phyloP scores from a whole-genome alignment of 106 monocot species.

The Apostasia shenzhenica region DNA sequence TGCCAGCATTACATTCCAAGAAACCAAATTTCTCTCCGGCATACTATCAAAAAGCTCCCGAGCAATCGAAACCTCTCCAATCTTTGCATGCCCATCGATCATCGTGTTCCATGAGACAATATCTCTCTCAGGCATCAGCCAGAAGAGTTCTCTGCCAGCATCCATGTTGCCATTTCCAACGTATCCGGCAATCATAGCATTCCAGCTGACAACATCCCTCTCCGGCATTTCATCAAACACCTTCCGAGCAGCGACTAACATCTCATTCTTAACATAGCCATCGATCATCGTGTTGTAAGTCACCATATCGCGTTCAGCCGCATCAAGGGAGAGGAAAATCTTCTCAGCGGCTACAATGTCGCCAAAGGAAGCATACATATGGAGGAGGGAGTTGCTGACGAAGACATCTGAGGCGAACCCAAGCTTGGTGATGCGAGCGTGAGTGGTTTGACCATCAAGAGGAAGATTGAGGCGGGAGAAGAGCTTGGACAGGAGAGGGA shows the following conservation, averaged over 20 bases:
- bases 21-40: slow-evolving; percentile 37
- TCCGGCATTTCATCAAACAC: slow-evolving; percentile 47
- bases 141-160: slow-evolving; percentile 32
- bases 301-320: slow-evolving; percentile 20
- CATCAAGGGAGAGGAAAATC: slow-evolving; percentile 11
- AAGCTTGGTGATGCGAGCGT: slow-evolving; percentile 22
- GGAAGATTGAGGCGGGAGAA: slow-evolving; percentile 18
- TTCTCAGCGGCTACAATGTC: slow-evolving; percentile 15
- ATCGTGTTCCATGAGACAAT: slow-evolving; percentile 56
- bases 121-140: slow-evolving; percentile 44
- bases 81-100: slow-evolving; percentile 42
- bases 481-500: slow-evolving; percentile 43
- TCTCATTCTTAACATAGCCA: slow-evolving; percentile 37
- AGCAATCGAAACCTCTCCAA: slow-evolving; percentile 19
- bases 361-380: slow-evolving; percentile 42
- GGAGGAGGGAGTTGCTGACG: slow-evolving; percentile 44
- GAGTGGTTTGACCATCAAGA: slow-evolving; percentile 12
- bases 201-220: slow-evolving; percentile 53
- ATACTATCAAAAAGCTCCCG: slow-evolving; percentile 46
- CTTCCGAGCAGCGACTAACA: slow-evolving; percentile 17
- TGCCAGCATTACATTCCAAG: slow-evolving; percentile 72
- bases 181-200: slow-evolving; percentile 45
- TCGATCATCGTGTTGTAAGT: slow-evolving; percentile 53
- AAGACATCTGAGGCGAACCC: slow-evolving; percentile 35
- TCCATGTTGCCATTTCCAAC: slow-evolving; percentile 34